Base-by-base conservation (phyloP, 768 basidiomycete genomes). In the Nidula microcarpa region DNA sequence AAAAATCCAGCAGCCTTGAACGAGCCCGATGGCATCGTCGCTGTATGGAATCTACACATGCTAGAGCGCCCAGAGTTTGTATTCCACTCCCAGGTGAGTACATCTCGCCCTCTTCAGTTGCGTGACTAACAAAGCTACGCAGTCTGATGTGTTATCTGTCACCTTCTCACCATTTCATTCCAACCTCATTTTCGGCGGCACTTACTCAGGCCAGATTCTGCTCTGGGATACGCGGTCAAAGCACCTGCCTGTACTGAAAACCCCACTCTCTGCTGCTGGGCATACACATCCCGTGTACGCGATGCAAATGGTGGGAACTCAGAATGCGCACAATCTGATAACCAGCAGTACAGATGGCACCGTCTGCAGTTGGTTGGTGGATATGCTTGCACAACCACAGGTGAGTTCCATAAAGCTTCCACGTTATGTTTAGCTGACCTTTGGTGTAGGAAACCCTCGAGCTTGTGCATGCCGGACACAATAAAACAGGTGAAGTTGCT, bases 201-300 rank as follows among this genome's bases (percentile, higher is more conserved):
- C 97, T n/a, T 98, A 98, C 66, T 98, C 97, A 32, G 97, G 97
- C 14, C 97, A 98, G 71, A 95, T 99, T 56, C 74, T 99, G 30
- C 80, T 98, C 0, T 99, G 97, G 97, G 97, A 99, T 64, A 98
- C 95, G 6, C 86, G 97, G 46, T 93, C 95, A 1, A 96, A 96
- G 66, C 94, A 97, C 65, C 75, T 98, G 1, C 97, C 97, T 0
- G 94, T 98, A 2, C 76, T 98, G 47, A 99, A 98, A 74, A 97
- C 97, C 5, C 97, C 97, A 0, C 71, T 98, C 39, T 97, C 95
- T 13, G 93, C 95, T 1, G 86, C 93, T 32, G 97, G 97, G 0
- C 97, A 99, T 65, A 98, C 97, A 3, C 96, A 99, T 70, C 97
- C 97, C 0, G 92, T 99, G 37, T 99, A 99, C 72, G 91, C 93